A percentile compares a stretch with the other conserved stretches of the same genome.
Conservation (phyloP, 257 asterid species). For the Catharanthus roseus region DNA sequence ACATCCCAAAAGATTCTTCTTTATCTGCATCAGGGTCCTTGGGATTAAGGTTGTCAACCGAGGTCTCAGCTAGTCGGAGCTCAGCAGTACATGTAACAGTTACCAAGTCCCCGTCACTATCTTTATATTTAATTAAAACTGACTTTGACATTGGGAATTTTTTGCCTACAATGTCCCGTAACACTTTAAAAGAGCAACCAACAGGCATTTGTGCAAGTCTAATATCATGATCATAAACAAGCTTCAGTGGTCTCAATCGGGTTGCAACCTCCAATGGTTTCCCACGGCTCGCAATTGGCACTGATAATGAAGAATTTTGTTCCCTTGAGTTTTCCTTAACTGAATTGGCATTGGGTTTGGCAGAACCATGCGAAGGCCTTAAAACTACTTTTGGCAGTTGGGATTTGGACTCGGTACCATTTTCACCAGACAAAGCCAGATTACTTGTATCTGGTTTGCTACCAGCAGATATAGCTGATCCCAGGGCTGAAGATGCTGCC, state of each 20-base stretch:
- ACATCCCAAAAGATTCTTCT: slow-evolving; percentile 42
- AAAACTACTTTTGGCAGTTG: slow-evolving; percentile 62
- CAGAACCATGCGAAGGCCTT: slow-evolving; percentile 60
- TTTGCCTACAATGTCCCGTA: slow-evolving; percentile 66
- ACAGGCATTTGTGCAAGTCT: slow-evolving; percentile 88
- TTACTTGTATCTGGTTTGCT: slow-evolving; percentile 50
- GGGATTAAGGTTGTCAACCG: slow-evolving; percentile 40
- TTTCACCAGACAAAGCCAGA: slow-evolving; percentile 36
- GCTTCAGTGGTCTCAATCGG: slow-evolving; percentile 68
- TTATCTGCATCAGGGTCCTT: slow-evolving; percentile 47
- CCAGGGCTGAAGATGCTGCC: slow-evolving; percentile 28
- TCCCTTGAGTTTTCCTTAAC: slow-evolving; percentile 42
- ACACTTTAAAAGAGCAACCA: slow-evolving; percentile 53
- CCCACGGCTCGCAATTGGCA: slow-evolving; percentile 13
- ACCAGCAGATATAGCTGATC: slow-evolving; percentile 31
- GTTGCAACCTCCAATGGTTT: slow-evolving; percentile 28
- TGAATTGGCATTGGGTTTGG: slow-evolving; percentile 31
- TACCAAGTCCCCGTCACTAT: slow-evolving; percentile 77
- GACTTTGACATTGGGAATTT: slow-evolving; percentile 85
- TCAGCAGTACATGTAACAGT: slow-evolving; percentile 73
- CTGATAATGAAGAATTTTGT: slow-evolving; percentile 13
- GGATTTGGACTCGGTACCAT: slow-evolving; percentile 46
- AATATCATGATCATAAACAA: slow-evolving; percentile 90
- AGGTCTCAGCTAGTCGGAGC: slow-evolving; percentile 72
- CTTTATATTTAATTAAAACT: slow-evolving; percentile 75